Base-by-base conservation (phyloP, 345 rosid genomes). In the Diplotaxis tenuifolia region DNA sequence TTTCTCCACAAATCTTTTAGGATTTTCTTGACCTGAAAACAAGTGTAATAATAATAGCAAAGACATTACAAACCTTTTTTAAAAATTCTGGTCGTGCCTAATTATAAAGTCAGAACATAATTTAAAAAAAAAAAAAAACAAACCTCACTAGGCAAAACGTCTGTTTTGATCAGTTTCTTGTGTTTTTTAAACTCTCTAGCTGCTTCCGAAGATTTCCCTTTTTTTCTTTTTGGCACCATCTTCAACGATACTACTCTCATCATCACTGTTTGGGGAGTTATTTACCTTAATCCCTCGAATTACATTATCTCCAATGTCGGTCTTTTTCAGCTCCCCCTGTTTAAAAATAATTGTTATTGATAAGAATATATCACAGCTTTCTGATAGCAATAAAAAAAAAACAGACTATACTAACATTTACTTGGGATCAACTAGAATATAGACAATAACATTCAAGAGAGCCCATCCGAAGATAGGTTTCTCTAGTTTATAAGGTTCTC, bases 381-480 rank as follows among this genome's bases (percentile, higher is more conserved):
- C n/a, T n/a, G n/a, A n/a, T n/a, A n/a, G n/a, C n/a, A n/a, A n/a
- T n/a, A n/a, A n/a, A n/a, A n/a, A n/a, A n/a, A n/a, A n/a, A n/a
- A n/a, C n/a, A n/a, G n/a, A n/a, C n/a, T n/a, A n/a, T n/a, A n/a
- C n/a, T n/a, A n/a, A n/a, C n/a, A n/a, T n/a, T n/a, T n/a, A n/a
- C n/a, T n/a, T n/a, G n/a, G n/a, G n/a, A n/a, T n/a, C 47, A 47
- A 23, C 9, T 25, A 14, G 8, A 36, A 9, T 25, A 6, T 9
- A 60, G 67, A 36, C 31, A 60, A 61, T n/a, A n/a, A n/a, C n/a
- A n/a, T n/a, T n/a, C n/a, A 69, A 57, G 60, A 79, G 64, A 78
- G 91, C 71, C 97, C 96, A 93, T 78, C 93, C 97, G 73, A 80
- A 87, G 36, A 75, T 84, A 57, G 95, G 98, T 67, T 88, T 93